Evolutionary conservation across 208 protist genomes (phyloP), one percentile per base, ranked within the genome.

Genomic region (Trypanosoma cruzi): DNA sequence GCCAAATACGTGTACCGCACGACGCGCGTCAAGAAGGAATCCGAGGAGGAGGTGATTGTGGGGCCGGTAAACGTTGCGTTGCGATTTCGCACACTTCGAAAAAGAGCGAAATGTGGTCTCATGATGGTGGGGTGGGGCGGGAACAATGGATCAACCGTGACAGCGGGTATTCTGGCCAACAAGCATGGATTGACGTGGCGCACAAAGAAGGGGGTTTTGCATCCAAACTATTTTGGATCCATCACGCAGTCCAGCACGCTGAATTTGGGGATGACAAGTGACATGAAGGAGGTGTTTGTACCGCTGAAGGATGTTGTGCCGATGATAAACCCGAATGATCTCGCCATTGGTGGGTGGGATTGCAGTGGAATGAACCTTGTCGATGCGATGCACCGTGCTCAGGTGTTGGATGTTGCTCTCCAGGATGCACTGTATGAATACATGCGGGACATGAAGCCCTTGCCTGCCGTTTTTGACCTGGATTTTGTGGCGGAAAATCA

Each of bases 111-210:
- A 24, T 57, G 90, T 32, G 98, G 98, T 59, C 54, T 97, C 29
- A 98, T 99, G 96, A 69, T 99, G 49, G 89, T 99, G 58, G 99
- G 99, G 65, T 95, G 89, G 78, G 97, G 98, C 71, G 99, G 99
- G 71, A 99, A 99, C 92, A 99, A 99, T 89, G 99, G 99, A 59
- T 95, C 96, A n/a, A 99, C 98, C 1, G 74, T 99, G 20, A 98
- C 96, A 24, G 98, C 95, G n/a, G 93, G 92, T 31, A 88, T 99
- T 71, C 63, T 99, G 32, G 99, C 99, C 49, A 99, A 99, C 86
- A 79, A 96, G 63, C 79, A 88, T 58, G 77, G 67, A 42, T 64
- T 99, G 22, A 74, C 68, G 24, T 99, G 98, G 99, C 73, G 93
- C 36, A 99, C 97, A 11, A 95, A 97, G 56, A 58, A 67, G 31